Evolutionary conservation across 2,329 filamentous ascomycete species (phyloP).

Genomic region (Fusarium brachygibbosum): DNA sequence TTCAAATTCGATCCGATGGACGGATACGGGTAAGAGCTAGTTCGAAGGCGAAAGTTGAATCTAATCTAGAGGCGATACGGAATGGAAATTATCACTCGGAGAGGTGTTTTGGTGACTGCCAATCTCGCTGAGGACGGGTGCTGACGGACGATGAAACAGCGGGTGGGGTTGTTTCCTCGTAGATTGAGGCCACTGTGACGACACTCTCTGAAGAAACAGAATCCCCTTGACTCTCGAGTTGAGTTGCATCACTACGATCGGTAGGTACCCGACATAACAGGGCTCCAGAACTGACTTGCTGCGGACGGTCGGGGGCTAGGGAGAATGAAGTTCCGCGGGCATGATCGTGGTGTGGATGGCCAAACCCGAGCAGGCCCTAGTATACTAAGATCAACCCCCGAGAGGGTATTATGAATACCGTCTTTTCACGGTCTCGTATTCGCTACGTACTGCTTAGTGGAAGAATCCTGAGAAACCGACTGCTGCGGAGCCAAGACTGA

Average conservation of each 20-base stretch:
- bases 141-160: background rate
- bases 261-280: background rate
- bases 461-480: no score
- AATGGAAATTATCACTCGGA: background rate
- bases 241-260: background rate
- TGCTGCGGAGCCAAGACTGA: no score
- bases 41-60: background rate
- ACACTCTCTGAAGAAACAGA: background rate
- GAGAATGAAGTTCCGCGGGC: background rate
- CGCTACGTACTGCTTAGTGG: no score
- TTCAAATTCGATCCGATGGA: background rate
- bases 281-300: background rate
- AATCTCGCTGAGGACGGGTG: background rate
- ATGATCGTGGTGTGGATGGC: background rate
- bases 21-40: background rate
- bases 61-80: background rate
- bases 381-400: background rate
- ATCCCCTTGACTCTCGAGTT: background rate
- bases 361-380: background rate
- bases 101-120: background rate
- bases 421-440: no score
- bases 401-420: background rate
- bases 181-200: background rate
- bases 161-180: background rate
- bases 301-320: background rate